A percentile compares a stretch with the other conserved stretches of the same genome.
Evolutionary conservation across 331 rosid species (phyloP).

Genomic region (Malus hybrid): DNA sequence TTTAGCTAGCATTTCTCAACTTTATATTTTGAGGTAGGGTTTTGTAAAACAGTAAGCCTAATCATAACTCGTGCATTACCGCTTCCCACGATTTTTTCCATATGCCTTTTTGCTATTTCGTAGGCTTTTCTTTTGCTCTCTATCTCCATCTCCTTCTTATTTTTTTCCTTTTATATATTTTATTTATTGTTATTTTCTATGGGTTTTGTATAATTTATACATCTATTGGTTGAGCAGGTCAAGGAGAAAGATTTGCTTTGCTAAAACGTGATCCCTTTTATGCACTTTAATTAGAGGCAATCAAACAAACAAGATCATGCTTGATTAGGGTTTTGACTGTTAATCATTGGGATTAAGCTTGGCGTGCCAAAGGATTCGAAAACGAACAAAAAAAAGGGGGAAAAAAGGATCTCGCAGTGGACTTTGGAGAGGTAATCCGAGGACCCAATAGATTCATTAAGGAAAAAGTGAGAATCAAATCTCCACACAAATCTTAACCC

Average conservation of each 20-base stretch:
- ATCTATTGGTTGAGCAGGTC: slow-evolving; percentile 5
- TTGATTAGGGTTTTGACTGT: slow-evolving; percentile 9
- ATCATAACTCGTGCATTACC: neutral
- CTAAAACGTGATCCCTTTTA: slow-evolving; percentile 1
- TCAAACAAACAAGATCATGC: slow-evolving; percentile 19
- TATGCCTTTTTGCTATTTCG: neutral
- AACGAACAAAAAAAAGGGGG: neutral
- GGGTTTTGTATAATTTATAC: neutral
- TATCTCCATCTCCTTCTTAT: neutral
- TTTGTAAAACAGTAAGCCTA: neutral
- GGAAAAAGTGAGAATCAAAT: slow-evolving; percentile 22
- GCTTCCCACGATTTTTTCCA: neutral
- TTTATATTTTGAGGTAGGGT: neutral
- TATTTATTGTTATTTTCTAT: neutral
- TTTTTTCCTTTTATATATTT: neutral
- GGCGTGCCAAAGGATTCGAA: slow-evolving; percentile 44
- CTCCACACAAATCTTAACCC: slow-evolving; percentile 26
- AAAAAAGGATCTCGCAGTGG: neutral
- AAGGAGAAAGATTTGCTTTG: slow-evolving; percentile 6
- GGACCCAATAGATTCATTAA: slow-evolving; percentile 2
- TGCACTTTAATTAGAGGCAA: slow-evolving; percentile 34
- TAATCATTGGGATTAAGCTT: slow-evolving; percentile 42
- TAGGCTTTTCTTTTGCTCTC: neutral
- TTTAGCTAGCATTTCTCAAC: too few species aligned
- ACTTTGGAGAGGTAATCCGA: slow-evolving; percentile 10